Evolutionary conservation across 768 basidiomycete genomes (phyloP), one percentile per base, ranked within the genome.

Genomic region (Tulasnella sp.): DNA sequence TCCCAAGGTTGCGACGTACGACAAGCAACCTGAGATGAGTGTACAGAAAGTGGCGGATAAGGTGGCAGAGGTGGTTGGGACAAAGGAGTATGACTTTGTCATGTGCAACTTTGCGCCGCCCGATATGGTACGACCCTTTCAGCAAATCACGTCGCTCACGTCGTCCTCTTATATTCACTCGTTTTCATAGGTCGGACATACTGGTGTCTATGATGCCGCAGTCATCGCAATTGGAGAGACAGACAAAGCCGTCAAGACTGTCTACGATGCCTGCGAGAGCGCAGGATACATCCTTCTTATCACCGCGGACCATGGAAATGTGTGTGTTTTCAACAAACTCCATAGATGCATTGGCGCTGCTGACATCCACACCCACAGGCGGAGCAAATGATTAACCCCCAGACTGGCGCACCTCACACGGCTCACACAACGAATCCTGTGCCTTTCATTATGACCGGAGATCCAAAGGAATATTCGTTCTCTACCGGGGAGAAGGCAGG

Each of bases 81-180:
- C 75, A 65, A 73, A 76, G 58, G 76, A 83, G 48, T 79, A 88
- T 67, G 87, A 94, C 45, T 96, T 96, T 68, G 80, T 96, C 61
- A 96, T 96, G 92, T 95, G 91, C 76, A 96, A 95, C 74, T 96
- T 95, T 71, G 93, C 93, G 3, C 93, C 93, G 34, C 93, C 93
- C 3, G 93, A 97, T 68, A 95, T 96, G 93, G 93, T 85, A 50
- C 41, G 73, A 69, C 44, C 15, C 11, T 11, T 32, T 27, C 44
- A n/a, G n/a, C n/a, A n/a, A n/a, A 51, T 54, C 29, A 53, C 15
- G 42, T 13, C 13, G 13, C 13, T 19, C 42, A 43, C 42, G 19
- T 43, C n/a, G n/a, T n/a, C n/a, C n/a, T n/a, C n/a, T n/a, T n/a
- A n/a, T n/a, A n/a, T n/a, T n/a, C 38, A 45, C 13, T 34, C n/a